phyloP scores from a whole-genome alignment of 2,329 filamentous ascomycete genomes.

The Coleophoma crateriformis region DNA sequence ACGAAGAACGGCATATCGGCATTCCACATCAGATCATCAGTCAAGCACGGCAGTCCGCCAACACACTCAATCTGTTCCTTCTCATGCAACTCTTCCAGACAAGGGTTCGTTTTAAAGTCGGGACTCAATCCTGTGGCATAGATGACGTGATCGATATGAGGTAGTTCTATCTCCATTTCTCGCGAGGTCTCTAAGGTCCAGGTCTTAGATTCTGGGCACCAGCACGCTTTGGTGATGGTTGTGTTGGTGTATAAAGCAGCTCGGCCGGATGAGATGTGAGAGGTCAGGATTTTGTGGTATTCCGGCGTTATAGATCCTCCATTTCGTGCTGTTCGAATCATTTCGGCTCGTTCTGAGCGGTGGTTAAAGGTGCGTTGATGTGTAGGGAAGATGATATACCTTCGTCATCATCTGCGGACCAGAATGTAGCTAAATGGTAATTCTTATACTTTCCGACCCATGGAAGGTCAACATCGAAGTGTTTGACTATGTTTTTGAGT shows the following conservation, averaged over 20 bases:
- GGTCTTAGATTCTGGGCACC: constrained; percentile 9
- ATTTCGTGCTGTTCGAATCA: constrained; percentile 60
- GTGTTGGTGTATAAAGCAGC: constrained; percentile 55
- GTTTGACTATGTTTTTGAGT: constrained; percentile 46
- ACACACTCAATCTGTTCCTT: constrained; percentile 56
- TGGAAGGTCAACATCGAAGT: constrained; percentile 69
- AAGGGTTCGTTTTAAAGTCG: constrained; percentile 54
- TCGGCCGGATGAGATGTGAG: constrained; percentile 45
- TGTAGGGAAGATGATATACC: constrained; percentile 63
- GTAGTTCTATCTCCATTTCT: constrained; percentile 29
- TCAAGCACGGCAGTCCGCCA: constrained; percentile 67
- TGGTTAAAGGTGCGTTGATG: not conserved
- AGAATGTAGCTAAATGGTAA: constrained; percentile 70
- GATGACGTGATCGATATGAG: constrained; percentile 33
- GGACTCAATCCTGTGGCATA: constrained; percentile 64
- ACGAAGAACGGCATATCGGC: constrained; percentile 69
- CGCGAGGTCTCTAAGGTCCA: not conserved
- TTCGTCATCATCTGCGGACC: constrained; percentile 66
- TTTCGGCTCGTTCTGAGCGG: constrained; percentile 43
- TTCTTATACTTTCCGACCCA: constrained; percentile 85
- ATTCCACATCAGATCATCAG: constrained; percentile 71
- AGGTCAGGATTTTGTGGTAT: constrained; percentile 61
- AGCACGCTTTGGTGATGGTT: constrained; percentile 21
- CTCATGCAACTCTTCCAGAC: constrained; percentile 51
- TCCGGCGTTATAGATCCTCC: constrained; percentile 66